A percentile compares a stretch with the other conserved stretches of the same genome.
These are phyloP conservation scores for Ilyonectria robusta DNA, from an alignment of 2,329 filamentous ascomycete species.

Conservation along the genomic window DNA sequence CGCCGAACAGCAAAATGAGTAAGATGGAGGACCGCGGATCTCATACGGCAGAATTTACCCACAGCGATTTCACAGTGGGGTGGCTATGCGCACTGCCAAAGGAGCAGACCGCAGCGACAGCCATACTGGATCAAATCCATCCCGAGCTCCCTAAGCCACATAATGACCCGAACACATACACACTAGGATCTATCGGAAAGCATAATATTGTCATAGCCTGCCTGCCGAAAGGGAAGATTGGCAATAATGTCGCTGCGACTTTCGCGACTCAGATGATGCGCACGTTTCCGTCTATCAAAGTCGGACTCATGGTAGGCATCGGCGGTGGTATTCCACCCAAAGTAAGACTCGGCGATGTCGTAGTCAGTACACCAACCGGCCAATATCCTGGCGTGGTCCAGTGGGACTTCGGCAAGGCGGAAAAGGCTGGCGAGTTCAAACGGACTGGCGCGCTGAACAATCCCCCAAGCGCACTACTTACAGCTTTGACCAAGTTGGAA, in stretches of 20 bases:
- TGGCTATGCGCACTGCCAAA: conserved; percentile 30
- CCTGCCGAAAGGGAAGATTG: not conserved
- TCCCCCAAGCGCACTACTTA: not conserved
- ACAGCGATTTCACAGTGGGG: conserved; percentile 7
- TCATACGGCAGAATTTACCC: too few relatives aligned
- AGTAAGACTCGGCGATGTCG: not conserved
- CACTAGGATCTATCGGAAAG: not conserved
- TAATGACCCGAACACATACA: conserved; percentile 20
- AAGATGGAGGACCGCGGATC: too few relatives aligned
- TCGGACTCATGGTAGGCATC: not conserved
- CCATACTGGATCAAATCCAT: conserved; percentile 19
- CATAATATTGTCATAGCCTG: not conserved
- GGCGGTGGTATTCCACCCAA: not conserved
- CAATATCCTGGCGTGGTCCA: not conserved
- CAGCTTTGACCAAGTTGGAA: not conserved
- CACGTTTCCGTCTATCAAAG: not conserved
- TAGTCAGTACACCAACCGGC: not conserved
- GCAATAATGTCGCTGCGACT: not conserved
- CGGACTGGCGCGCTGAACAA: conserved; percentile 24
- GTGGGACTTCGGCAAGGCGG: not conserved
- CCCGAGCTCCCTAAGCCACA: not conserved
- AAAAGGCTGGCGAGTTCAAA: not conserved
- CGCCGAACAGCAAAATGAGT: too few relatives aligned
- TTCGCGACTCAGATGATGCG: not conserved
- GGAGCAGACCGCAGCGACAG: conserved; percentile 18